Evolutionary conservation across 2,329 filamentous ascomycete genomes (phyloP).

Genomic region (Aureobasidium uvarum): DNA sequence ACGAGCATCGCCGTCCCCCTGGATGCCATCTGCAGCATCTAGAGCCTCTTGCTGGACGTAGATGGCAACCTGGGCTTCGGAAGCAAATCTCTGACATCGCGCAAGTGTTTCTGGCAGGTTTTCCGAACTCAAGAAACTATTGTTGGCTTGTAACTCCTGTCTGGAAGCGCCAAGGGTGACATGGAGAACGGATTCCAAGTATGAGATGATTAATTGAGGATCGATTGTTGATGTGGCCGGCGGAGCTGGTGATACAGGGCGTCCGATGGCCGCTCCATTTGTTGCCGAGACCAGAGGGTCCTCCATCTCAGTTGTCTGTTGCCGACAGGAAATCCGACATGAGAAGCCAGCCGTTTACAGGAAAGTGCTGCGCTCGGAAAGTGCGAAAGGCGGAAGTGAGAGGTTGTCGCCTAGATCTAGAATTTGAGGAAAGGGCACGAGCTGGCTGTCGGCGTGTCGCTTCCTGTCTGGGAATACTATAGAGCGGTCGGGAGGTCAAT

Average conservation of each 20-base stretch:
- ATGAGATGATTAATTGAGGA: conserved; percentile 49
- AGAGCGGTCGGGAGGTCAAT: neutral
- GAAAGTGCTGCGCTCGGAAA: conserved; percentile 5
- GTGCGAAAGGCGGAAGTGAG: neutral
- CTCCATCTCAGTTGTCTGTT: conserved; percentile 36
- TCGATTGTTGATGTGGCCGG: conserved; percentile 39
- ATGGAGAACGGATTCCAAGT: conserved; percentile 50
- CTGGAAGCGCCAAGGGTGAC: conserved; percentile 55
- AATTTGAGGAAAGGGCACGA: neutral
- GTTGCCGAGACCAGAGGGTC: conserved; percentile 40
- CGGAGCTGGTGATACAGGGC: conserved; percentile 32
- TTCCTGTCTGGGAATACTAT: neutral
- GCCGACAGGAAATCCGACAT: conserved; percentile 12
- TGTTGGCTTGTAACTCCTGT: conserved; percentile 74
- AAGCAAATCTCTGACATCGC: conserved; percentile 84
- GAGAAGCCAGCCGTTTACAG: neutral
- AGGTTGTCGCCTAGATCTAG: neutral
- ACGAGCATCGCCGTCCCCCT: conserved; percentile 25
- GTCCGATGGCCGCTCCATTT: conserved; percentile 39
- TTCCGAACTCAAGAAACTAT: conserved; percentile 75
- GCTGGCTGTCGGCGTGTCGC: neutral
- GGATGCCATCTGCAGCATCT: conserved; percentile 37
- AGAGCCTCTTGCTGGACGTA: conserved; percentile 82
- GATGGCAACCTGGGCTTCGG: conserved; percentile 80
- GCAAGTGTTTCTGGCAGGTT: conserved; percentile 76